A percentile compares a stretch with the other conserved stretches of the same genome.
Evolutionary conservation across 2,329 filamentous ascomycete genomes (phyloP).

Genomic region (Malbranchea cinnamomea): DNA sequence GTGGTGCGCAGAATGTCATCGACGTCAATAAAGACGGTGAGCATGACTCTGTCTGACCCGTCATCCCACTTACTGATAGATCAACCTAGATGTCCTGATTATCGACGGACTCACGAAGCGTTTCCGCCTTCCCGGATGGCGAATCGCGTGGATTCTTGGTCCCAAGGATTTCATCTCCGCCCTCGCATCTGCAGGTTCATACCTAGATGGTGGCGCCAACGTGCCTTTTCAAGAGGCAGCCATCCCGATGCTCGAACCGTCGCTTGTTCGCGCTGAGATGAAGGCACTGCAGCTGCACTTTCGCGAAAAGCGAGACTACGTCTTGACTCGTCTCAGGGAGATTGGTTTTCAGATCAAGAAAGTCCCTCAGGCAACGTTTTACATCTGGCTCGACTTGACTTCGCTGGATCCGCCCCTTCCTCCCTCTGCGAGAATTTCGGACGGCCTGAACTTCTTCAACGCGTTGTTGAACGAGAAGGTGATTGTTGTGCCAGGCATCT

Average conservation of each 20-base stretch:
- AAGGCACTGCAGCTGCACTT: constrained; percentile 78
- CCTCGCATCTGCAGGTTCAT: constrained; percentile 81
- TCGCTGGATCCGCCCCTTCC: constrained; percentile 38
- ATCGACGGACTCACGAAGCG: constrained; percentile 94
- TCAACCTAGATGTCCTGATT: constrained; percentile 62
- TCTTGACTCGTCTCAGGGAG: constrained; percentile 59
- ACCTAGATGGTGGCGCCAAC: constrained; percentile 87
- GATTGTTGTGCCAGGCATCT: constrained; percentile 93
- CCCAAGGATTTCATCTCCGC: constrained; percentile 94
- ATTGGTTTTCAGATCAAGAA: constrained; percentile 82
- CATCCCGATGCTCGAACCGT: constrained; percentile 80
- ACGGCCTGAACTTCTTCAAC: constrained; percentile 94
- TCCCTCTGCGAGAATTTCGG: constrained; percentile 55
- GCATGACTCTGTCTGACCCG: constrained; percentile 11
- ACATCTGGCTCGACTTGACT: constrained; percentile 60
- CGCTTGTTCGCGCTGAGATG: constrained; percentile 72
- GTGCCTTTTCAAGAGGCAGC: constrained; percentile 93
- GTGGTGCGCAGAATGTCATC: constrained; percentile 73
- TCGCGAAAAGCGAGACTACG: constrained; percentile 83
- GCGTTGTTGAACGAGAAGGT: constrained; percentile 87
- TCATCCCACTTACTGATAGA: constrained; percentile 7
- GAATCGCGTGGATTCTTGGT: constrained; percentile 89
- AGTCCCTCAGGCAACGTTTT: constrained; percentile 84
- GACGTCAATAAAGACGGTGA: constrained; percentile 65
- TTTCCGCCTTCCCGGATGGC: constrained; percentile 90